Conservation (phyloP, 495 filamentous ascomycete species). For the Bacidia gigantensis region DNA sequence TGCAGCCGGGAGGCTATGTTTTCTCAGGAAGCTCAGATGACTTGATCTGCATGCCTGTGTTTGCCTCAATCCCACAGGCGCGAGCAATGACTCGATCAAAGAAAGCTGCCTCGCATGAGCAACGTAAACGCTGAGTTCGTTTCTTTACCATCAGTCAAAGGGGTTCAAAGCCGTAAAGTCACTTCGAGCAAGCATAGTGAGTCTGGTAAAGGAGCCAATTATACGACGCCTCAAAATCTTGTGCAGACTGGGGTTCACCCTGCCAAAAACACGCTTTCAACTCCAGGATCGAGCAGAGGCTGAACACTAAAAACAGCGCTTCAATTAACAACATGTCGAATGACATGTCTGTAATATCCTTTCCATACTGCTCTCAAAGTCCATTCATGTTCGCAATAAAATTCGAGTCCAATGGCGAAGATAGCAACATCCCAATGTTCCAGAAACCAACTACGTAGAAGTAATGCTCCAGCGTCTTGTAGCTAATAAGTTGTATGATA, state of each 20-base stretch:
- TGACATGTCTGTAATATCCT: conserved; percentile 51
- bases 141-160: conserved; percentile 80
- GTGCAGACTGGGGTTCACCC: conserved; percentile 71
- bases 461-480: conserved; percentile 61
- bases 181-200: conserved; percentile 75
- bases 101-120: conserved; percentile 23
- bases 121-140: not conserved
- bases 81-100: conserved; percentile 41
- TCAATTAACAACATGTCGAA: conserved; percentile 85
- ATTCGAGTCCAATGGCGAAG: conserved; percentile 65
- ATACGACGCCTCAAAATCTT: conserved; percentile 83
- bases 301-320: conserved; percentile 79
- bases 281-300: conserved; percentile 76
- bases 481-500: conserved; percentile 79
- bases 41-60: conserved; percentile 42
- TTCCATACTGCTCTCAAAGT: conserved; percentile 42
- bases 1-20: not conserved
- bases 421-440: conserved; percentile 85
- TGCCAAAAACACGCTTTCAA: conserved; percentile 87
- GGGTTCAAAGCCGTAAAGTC: conserved; percentile 61
- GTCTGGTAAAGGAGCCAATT: conserved; percentile 75
- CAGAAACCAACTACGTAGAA: conserved; percentile 85
- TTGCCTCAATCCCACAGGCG: conserved; percentile 16
- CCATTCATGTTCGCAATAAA: conserved; percentile 61
- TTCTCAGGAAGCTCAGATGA: conserved; percentile 67